These are phyloP conservation scores for Piper betle DNA, from an alignment of 164 flowering plant genomes.

Conservation along the genomic window DNA sequence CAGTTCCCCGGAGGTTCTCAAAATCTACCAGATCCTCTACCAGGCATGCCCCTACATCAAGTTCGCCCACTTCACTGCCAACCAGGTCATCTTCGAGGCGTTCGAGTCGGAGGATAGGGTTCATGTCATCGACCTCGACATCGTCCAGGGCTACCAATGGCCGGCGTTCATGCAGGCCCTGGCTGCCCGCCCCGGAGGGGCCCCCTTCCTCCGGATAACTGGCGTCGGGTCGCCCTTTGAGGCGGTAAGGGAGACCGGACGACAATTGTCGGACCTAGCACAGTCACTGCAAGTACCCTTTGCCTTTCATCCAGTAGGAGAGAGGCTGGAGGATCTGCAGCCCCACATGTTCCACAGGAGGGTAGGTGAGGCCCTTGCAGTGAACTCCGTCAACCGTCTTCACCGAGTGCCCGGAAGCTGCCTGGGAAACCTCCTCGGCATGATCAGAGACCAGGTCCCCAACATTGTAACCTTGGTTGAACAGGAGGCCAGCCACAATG, in stretches of 20 bases:
- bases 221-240: constrained; percentile 48
- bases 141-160: constrained; percentile 79
- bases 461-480: constrained; percentile 58
- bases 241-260: constrained; percentile 40
- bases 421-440: constrained; percentile 34
- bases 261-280: constrained; percentile 44
- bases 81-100: constrained; percentile 74
- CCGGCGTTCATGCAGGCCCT: constrained; percentile 75
- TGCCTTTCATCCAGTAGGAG: constrained; percentile 60
- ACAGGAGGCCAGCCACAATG: constrained; percentile 71
- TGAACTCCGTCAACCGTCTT: constrained; percentile 46
- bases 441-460: constrained; percentile 65
- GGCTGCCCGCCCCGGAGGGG: constrained; percentile 51
- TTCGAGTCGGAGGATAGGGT: constrained; percentile 57
- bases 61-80: constrained; percentile 74
- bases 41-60: constrained; percentile 73
- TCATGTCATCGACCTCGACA: constrained; percentile 63
- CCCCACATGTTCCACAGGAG: constrained; percentile 60
- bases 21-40: constrained; percentile 55
- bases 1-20: constrained; percentile 39
- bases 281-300: constrained; percentile 53
- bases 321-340: constrained; percentile 41
- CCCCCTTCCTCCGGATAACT: constrained; percentile 62
- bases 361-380: constrained; percentile 66
- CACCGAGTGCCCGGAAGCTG: constrained; percentile 40